Percentiles rank a stretch among this genome's conserved stretches.
Evolutionary conservation across 2,329 filamentous ascomycete genomes (phyloP).

Genomic region (Phoma herbarum): DNA sequence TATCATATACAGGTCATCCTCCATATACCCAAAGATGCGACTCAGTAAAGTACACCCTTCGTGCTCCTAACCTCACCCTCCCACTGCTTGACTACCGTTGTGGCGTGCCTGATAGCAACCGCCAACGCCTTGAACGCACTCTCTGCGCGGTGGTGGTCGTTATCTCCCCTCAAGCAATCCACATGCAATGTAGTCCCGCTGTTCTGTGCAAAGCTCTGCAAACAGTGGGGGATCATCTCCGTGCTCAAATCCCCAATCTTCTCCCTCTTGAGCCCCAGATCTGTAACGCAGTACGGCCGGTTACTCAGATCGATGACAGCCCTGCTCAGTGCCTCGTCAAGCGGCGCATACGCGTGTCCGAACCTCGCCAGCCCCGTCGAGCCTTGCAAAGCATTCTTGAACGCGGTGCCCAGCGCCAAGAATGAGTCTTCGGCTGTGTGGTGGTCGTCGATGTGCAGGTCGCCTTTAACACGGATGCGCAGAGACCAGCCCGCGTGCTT

Average conservation of each 20-base stretch:
- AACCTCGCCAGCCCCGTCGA: conserved; percentile 87
- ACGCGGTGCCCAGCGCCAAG: conserved; percentile 86
- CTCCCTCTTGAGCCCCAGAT: conserved; percentile 86
- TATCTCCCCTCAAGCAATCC: conserved; percentile 86
- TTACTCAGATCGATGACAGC: conserved; percentile 96
- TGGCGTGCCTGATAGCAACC: conserved; percentile 82
- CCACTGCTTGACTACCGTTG: conserved; percentile 75
- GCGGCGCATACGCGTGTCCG: conserved; percentile 88
- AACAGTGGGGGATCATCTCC: conserved; percentile 96
- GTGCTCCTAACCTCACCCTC: conserved; percentile 96
- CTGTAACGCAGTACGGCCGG: conserved; percentile 83
- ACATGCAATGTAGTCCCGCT: conserved; percentile 94
- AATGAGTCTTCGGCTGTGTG: conserved; percentile 97
- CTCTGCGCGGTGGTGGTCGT: conserved; percentile 96
- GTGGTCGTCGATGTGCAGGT: conserved; percentile 97
- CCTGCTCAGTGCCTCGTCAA: conserved; percentile 93
- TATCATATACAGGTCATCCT: background rate
- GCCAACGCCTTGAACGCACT: conserved; percentile 97
- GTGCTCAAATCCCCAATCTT: conserved; percentile 88
- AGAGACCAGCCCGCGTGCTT: conserved; percentile 97
- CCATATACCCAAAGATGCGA: background rate
- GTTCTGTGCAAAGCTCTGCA: conserved; percentile 92
- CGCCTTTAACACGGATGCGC: conserved; percentile 81
- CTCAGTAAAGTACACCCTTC: conserved; percentile 79
- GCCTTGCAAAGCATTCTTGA: conserved; percentile 79